phyloP scores from a whole-genome alignment of 805 yeast species.

The Priceomyces castillae region DNA sequence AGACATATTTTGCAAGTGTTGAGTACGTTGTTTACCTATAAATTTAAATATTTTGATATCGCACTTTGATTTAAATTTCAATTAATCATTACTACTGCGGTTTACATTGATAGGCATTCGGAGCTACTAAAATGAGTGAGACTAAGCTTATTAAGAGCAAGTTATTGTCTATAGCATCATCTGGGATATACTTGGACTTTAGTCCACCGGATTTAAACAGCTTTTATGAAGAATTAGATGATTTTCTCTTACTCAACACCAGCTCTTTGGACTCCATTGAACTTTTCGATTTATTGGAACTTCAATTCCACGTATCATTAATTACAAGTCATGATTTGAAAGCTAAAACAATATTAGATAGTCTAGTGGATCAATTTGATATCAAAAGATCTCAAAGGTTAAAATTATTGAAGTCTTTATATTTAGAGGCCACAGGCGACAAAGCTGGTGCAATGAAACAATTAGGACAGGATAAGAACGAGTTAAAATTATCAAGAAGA shows the following conservation, averaged over 20 bases:
- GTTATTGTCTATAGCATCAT: constrained; percentile 47
- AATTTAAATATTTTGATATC: constrained; percentile 1
- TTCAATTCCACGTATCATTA: constrained; percentile 66
- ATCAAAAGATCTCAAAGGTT: constrained; percentile 51
- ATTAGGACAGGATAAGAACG: constrained; percentile 31
- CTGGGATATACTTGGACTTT: constrained; percentile 50
- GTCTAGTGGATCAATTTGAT: constrained; percentile 65
- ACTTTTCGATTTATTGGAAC: constrained; percentile 58
- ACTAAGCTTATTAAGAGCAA: constrained; percentile 34
- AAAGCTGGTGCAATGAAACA: constrained; percentile 24
- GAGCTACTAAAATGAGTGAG: constrained; percentile 7
- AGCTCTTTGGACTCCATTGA: constrained; percentile 45
- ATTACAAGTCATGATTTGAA: constrained; percentile 62
- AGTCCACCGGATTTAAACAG: constrained; percentile 43
- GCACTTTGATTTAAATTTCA: constrained; percentile 2
- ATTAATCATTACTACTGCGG: too few relatives aligned
- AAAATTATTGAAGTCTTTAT: constrained; percentile 51
- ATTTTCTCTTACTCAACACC: constrained; percentile 26
- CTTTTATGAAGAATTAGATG: constrained; percentile 40
- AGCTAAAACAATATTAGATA: constrained; percentile 65
- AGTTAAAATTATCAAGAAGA: constrained; percentile 36
- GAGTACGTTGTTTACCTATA: background rate
- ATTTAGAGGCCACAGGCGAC: constrained; percentile 53
- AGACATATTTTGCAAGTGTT: constrained; percentile 11
- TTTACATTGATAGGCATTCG: background rate